Evolutionary conservation across 2,329 filamentous ascomycete species (phyloP), one percentile per base, ranked within the genome.

Genomic region (Scopulariopsis brevicaulis): DNA sequence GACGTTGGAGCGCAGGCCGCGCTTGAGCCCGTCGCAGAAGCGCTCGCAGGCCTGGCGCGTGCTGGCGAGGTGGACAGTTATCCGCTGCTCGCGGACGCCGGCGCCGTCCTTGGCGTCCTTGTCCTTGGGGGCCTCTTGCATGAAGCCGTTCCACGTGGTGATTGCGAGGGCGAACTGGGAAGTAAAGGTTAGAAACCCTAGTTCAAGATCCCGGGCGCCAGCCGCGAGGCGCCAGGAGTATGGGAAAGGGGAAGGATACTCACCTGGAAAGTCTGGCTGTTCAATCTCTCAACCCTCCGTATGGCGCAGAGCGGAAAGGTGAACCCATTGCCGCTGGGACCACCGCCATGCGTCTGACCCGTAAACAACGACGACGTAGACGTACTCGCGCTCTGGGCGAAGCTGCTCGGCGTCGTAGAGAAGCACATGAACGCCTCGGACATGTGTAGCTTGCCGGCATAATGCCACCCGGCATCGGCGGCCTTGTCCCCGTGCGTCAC

Each of bases 341-440:
- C 94, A 24, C 89, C 90, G 60, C 94, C 91, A 68, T 96, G 88
- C 32, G 93, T 96, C 70, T 96, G 90, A 18, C 92, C 94, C 4
- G 90, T 95, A 73, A 95, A 97, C 59, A 84, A 83, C 53, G 87
- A 90, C 22, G 91, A 92, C 0, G 87, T 86, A 62, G 84, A 86
- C 22, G 87, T 84, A 70, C 85, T 96, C 18, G 93, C 87, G 0
- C 87, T 86, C 62, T 85, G 85, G 50, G 89, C 72, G 72, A 96
- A 96, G 74, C 90, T 95, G 11, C 90, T 89, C 18, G 90, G 86
- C 56, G 94, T 90, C 8, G 94, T 96, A 0, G 92, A 96, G 77
- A 99, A 99, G 78, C 92, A 97, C 65, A 99, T 84, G 73, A 89
- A 99, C 65, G 89, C 83, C 74, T 99, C 93, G 70, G 91, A 96